Base-by-base conservation (phyloP, 108 stramenopile species). In the Schizochytrium sp. region DNA sequence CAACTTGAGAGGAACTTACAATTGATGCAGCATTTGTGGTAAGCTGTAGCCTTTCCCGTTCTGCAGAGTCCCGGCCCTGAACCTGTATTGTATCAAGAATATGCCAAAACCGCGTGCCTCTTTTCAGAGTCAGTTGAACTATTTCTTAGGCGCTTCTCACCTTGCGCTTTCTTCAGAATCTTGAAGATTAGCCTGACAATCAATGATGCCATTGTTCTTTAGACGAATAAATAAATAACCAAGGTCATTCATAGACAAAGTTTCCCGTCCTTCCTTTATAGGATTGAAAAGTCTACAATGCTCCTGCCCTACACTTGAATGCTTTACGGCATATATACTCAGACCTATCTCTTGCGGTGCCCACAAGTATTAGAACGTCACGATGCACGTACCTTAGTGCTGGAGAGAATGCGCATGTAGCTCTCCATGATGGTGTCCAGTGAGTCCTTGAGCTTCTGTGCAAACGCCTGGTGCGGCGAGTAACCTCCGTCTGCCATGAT, bases 381-480 rank as follows among this genome's bases (percentile, higher is more conserved):
- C 42, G 28, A 15, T 17, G 15, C 72, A 44, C 72, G 40, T 49
- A 83, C 53, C 28, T 83, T 83, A 8, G 76, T 53, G 28, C 50
- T 55, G 13, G 47, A n/a, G 5, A 83, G 76, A 53, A 83, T 83
- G 15, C 76, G 47, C 45, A 83, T 12, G 76, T 38, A 83, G 40
- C 76, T 83, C 5, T 83, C 76, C 45, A 83, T 10, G 50, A 83
- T 5, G 8, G 76, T 83, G 47, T 83, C 76, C 15, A 83, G 76
- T 12, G 76, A 83, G 76, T 83, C 76, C 76, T 55, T 49, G 47
- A 83, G 53, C 47, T 83, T 83, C 2, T 83, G 76, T 53, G 76
- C 76, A 28, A 83, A 83, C 76, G 76, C 76, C 76, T 55, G 50
- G 50, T 83, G 76, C 76, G 64, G 64, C 64, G 64, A 69, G 64